Percentiles rank a stretch among this genome's conserved stretches.
Conservation (phyloP, 2,329 filamentous ascomycete species). For the Colletotrichum kahawae region DNA sequence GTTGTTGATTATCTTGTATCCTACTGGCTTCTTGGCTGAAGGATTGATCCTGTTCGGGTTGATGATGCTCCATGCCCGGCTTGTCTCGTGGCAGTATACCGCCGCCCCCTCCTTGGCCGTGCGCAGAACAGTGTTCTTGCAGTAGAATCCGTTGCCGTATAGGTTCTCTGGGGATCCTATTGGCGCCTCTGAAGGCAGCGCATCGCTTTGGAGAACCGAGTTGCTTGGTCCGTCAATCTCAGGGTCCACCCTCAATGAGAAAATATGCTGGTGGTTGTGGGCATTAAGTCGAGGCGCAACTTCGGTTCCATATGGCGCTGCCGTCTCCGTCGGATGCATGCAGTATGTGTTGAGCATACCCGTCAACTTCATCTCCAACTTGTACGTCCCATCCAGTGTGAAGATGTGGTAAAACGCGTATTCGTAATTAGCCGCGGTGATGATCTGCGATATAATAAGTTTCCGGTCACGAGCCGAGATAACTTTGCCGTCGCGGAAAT, state of each 20-base stretch:
- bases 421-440: slow-evolving; percentile 80
- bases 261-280: slow-evolving; percentile 63
- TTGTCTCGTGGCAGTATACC: slow-evolving; percentile 24
- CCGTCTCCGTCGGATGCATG: slow-evolving; percentile 40
- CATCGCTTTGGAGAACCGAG: slow-evolving; percentile 73
- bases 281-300: slow-evolving; percentile 57
- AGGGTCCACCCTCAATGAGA: slow-evolving; percentile 44
- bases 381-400: slow-evolving; percentile 69
- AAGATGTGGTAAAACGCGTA: slow-evolving; percentile 58
- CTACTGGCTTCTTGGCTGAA: slow-evolving; percentile 43
- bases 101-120: slow-evolving; percentile 27
- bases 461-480: slow-evolving; percentile 76
- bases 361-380: slow-evolving; percentile 58
- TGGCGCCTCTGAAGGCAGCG: slow-evolving; percentile 62
- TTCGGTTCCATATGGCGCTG: slow-evolving; percentile 51
- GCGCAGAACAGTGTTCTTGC: slow-evolving; percentile 29
- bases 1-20: slow-evolving; percentile 17
- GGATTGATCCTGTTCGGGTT: slow-evolving; percentile 60
- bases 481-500: slow-evolving; percentile 74
- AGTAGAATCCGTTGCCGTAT: slow-evolving; percentile 76
- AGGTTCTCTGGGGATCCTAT: slow-evolving; percentile 72
- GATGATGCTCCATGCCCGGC: slow-evolving; percentile 29
- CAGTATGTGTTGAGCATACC: slow-evolving; percentile 48
- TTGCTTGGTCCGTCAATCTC: slow-evolving; percentile 57
- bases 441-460: slow-evolving; percentile 74